A percentile compares a stretch with the other conserved stretches of the same genome.
Conservation (phyloP, 2,329 filamentous ascomycete species). For the Colletotrichum limetticola region DNA sequence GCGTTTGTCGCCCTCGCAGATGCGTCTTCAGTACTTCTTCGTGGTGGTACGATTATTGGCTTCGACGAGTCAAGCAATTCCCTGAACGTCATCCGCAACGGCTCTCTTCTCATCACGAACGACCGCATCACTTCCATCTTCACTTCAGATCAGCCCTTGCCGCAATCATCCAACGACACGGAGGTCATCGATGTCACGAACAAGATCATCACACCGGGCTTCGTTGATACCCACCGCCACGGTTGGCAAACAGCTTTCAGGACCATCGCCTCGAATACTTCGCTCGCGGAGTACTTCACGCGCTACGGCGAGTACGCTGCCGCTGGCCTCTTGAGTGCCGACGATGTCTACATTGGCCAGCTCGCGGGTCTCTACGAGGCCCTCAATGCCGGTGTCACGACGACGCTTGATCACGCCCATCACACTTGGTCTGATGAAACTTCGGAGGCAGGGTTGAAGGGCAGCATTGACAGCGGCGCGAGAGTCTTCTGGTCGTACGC, state of each 20-base stretch:
- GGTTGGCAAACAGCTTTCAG: conserved; percentile 67
- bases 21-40: conserved; percentile 41
- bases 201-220: conserved; percentile 65
- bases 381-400: conserved; percentile 64
- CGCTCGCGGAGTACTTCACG: conserved; percentile 58
- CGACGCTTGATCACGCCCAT: conserved; percentile 63
- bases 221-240: conserved; percentile 67
- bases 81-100: conserved; percentile 51
- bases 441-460: conserved; percentile 56
- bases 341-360: conserved; percentile 59
- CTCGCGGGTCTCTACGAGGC: conserved; percentile 60
- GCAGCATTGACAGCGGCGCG: conserved; percentile 58
- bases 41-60: conserved; percentile 53
- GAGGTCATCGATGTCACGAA: conserved; percentile 59
- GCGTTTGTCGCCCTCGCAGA: conserved; percentile 3
- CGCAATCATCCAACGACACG: conserved; percentile 36
- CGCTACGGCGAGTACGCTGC: conserved; percentile 50
- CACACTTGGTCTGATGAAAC: conserved; percentile 56
- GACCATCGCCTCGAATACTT: conserved; percentile 62
- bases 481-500: conserved; percentile 59
- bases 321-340: conserved; percentile 46
- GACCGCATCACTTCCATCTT: conserved; percentile 50
- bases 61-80: conserved; percentile 47
- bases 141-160: neutral
- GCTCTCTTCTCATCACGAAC: conserved; percentile 51